Evolutionary conservation across 306 rosid genomes (phyloP).

Genomic region (Lotus japonicus): DNA sequence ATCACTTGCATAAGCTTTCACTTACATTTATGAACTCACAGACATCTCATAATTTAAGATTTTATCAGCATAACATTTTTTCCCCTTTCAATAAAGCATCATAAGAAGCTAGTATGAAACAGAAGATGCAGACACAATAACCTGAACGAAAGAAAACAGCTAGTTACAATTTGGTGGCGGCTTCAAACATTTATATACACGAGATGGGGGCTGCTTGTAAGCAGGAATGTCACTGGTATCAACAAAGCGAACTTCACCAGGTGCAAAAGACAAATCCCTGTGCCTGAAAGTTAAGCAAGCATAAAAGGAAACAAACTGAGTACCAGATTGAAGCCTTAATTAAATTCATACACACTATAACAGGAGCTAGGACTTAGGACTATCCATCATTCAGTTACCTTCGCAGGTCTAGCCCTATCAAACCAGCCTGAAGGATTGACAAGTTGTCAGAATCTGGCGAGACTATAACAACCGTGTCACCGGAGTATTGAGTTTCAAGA

Average conservation of each 20-base stretch:
- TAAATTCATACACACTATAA: background rate
- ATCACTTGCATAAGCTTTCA: background rate
- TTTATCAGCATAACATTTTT: background rate
- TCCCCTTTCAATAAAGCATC: background rate
- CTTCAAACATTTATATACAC: slow-evolving; percentile 72
- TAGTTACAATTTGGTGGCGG: slow-evolving; percentile 80
- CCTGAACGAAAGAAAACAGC: background rate
- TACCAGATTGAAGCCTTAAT: background rate
- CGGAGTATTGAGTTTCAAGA: slow-evolving; percentile 84
- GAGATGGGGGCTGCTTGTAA: slow-evolving; percentile 85
- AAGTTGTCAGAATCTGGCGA: slow-evolving; percentile 94
- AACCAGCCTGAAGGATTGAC: slow-evolving; percentile 81
- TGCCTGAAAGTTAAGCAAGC: slow-evolving; percentile 54
- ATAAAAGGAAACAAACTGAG: background rate
- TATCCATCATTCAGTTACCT: slow-evolving; percentile 40
- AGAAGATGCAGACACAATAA: background rate
- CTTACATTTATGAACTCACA: background rate
- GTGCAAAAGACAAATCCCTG: slow-evolving; percentile 69
- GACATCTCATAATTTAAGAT: background rate
- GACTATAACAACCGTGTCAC: slow-evolving; percentile 72
- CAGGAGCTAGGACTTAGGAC: slow-evolving; percentile 4
- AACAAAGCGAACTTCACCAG: slow-evolving; percentile 89
- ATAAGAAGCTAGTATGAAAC: background rate
- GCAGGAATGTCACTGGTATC: slow-evolving; percentile 68
- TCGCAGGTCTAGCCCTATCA: slow-evolving; percentile 77